Evolutionary conservation across 2,329 filamentous ascomycete species (phyloP), one percentile per base, ranked within the genome.

Genomic region (Gaeumannomyces sp.): DNA sequence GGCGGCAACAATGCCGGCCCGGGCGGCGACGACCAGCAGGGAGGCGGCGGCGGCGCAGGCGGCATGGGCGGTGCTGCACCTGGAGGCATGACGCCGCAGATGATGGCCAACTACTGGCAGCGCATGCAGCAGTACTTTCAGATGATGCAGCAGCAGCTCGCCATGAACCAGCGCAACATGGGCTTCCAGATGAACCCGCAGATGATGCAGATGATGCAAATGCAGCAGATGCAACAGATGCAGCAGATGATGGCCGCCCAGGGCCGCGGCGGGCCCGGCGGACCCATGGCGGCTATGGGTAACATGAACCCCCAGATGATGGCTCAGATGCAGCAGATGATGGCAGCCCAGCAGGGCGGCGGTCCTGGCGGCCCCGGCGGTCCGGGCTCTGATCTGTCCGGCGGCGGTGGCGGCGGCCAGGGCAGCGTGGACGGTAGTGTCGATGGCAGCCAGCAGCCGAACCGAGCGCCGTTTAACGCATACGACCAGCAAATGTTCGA

Each of bases 41-140:
- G 71, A 27, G 69, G 70, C 29, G 74, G 73, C 28, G 77, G 77
- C 66, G 28, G 65, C 33, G 53, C 59, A 69, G 59, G 61, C 69
- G 70, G 65, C 77, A 78, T 78, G 76, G 78, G 74, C n/a, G 73
- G 70, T 61, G 33, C 60, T 25, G 76, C 79, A 45, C 70, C 70
- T 73, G 75, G 82, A 63, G 89, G 90, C 68, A 96, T 98, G 91
- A 96, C 91, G 27, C 94, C 94, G 0, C 93, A 97, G 73, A 89
- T 96, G 81, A 97, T 98, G 93, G 95, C 95, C 2, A 93, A 97
- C 76, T 97, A 98, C 79, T 96, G 95, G 87, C 92, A 97, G 76
- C 88, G 93, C 61, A 98, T 99, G 94, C 95, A 99, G 77, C 92
- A 97, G 75, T 97, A 96, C 78, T 96, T 97, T 76, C 83, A 89